Conservation (phyloP, 2,329 filamentous ascomycete genomes). For the Byssothecium circinans region DNA sequence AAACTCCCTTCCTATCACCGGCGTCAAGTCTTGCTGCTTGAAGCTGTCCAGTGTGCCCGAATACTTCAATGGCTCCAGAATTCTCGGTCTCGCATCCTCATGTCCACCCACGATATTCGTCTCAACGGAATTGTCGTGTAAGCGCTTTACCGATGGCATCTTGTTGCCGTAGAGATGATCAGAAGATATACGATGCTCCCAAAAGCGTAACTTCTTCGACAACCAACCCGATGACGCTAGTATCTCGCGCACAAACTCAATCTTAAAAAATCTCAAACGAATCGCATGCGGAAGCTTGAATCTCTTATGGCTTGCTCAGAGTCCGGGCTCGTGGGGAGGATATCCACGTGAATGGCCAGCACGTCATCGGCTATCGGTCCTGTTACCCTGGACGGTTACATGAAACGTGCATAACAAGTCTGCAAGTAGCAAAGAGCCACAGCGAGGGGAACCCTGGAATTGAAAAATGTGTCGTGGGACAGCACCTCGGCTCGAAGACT, state of each 20-base stretch:
- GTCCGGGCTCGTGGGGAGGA: not conserved
- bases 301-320: conserved; percentile 2
- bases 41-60: conserved; percentile 28
- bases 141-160: conserved; percentile 29
- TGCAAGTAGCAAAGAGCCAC: conserved; percentile 3
- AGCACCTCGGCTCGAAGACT: conserved; percentile 7
- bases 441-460: not conserved
- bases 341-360: conserved; percentile 11
- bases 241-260: not conserved
- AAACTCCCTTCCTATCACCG: conserved; percentile 56
- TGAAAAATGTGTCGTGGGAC: not conserved
- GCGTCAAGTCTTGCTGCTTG: conserved; percentile 49
- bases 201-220: not conserved
- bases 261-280: not conserved
- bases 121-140: conserved; percentile 9
- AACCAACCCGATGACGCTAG: not conserved
- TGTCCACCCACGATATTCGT: conserved; percentile 23
- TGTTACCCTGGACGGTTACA: not conserved
- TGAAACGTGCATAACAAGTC: conserved; percentile 1
- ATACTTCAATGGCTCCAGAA: conserved; percentile 24
- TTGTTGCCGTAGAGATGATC: not conserved
- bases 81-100: conserved; percentile 22
- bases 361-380: conserved; percentile 25
- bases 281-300: conserved; percentile 3
- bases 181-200: not conserved